Percentiles rank a stretch among this genome's conserved stretches.
Evolutionary conservation across 164 flowering plant genomes (phyloP).

Genomic region (Euptelea pleiosperma): DNA sequence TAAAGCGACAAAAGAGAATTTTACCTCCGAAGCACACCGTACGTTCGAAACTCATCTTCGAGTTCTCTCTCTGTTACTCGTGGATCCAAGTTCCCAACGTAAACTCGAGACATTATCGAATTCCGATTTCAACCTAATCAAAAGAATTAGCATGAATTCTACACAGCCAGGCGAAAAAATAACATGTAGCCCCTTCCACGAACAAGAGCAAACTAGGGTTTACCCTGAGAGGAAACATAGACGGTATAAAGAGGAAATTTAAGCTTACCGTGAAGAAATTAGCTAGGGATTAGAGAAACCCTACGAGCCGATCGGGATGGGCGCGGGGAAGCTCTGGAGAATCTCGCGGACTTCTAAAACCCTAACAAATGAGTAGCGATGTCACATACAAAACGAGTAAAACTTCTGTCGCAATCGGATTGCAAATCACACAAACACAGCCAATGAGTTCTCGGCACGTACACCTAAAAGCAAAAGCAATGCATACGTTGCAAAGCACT

Average conservation of each 20-base stretch:
- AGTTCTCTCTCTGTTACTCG: conserved; percentile 74
- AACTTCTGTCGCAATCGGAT: too few relatives aligned
- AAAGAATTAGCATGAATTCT: background rate
- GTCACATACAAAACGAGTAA: too few relatives aligned
- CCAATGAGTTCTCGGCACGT: too few relatives aligned
- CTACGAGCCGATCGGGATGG: background rate
- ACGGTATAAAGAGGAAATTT: background rate
- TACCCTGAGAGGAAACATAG: background rate
- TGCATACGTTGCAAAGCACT: too few relatives aligned
- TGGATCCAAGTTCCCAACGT: conserved; percentile 80
- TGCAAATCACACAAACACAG: too few relatives aligned
- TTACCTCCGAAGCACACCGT: conserved; percentile 74
- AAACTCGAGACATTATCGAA: conserved; percentile 65
- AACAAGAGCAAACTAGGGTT: conserved; percentile 2
- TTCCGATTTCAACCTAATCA: conserved; percentile 5
- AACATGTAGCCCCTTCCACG: background rate
- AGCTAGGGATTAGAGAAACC: background rate
- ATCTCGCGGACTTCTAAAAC: background rate
- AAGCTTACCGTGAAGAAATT: background rate
- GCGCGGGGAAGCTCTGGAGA: background rate
- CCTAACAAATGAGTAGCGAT: background rate
- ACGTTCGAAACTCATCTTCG: conserved; percentile 74
- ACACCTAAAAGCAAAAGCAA: too few relatives aligned
- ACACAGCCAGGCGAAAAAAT: too few relatives aligned
- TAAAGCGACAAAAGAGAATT: background rate